Evolutionary conservation across 1,284 basidiomycete genomes (phyloP).

Genomic region (Ceratobasidium theobromae): DNA sequence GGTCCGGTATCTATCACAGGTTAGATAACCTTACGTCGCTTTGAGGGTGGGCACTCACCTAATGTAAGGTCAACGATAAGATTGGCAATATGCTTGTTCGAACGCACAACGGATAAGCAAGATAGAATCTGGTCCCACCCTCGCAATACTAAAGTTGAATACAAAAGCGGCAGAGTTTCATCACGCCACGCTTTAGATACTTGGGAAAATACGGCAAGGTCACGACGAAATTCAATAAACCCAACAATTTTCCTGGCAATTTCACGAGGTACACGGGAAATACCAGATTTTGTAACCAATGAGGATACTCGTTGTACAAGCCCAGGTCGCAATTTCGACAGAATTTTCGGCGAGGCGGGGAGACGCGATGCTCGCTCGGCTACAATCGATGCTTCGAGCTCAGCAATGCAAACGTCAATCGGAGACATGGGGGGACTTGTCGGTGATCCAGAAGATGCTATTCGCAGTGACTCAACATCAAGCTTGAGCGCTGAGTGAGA

Average conservation of each 20-base stretch:
- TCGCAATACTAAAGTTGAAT: conserved; percentile 19
- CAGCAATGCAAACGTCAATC: conserved; percentile 20
- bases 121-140: conserved; percentile 27
- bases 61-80: conserved; percentile 13
- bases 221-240: conserved; percentile 2
- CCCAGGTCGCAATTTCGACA: conserved; percentile 16
- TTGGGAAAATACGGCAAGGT: conserved; percentile 12
- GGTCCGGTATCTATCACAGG: not conserved
- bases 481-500: conserved; percentile 1
- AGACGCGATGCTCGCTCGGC: conserved; percentile 23
- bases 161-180: conserved; percentile 5
- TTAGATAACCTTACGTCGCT: not conserved
- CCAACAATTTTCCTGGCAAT: conserved; percentile 12
- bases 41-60: not conserved
- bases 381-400: conserved; percentile 12
- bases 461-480: not conserved
- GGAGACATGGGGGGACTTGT: conserved; percentile 5
- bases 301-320: not conserved
- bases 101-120: conserved; percentile 8
- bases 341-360: conserved; percentile 13
- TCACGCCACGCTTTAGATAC: conserved; percentile 22
- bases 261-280: conserved; percentile 11
- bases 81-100: not conserved
- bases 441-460: not conserved
- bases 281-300: not conserved